Evolutionary conservation across 495 filamentous ascomycete species (phyloP).

Genomic region (Hypoxylon subgilvum): DNA sequence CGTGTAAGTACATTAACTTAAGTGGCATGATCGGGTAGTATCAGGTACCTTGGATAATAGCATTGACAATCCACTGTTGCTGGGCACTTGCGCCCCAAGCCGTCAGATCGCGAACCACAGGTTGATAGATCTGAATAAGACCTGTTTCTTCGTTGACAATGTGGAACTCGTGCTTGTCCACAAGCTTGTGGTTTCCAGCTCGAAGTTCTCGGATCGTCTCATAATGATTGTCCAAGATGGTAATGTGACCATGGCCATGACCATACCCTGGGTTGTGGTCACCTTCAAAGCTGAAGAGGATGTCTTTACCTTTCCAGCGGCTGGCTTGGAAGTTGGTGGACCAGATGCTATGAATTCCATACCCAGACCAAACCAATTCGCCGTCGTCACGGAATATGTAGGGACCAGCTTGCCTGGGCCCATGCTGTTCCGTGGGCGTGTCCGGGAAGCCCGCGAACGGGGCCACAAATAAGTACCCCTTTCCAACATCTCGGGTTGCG

Average conservation of each 20-base stretch:
- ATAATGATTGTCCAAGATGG: constrained; percentile 59
- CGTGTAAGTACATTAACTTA: constrained; percentile 16
- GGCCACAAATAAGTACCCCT: constrained; percentile 62
- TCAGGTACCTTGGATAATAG: constrained; percentile 56
- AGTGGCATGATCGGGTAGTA: too few species aligned
- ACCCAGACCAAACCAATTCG: constrained; percentile 63
- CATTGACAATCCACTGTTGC: constrained; percentile 59
- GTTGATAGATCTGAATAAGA: constrained; percentile 58
- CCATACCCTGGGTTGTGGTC: constrained; percentile 61
- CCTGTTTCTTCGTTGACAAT: constrained; percentile 59
- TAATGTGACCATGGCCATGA: constrained; percentile 59
- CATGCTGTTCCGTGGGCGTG: constrained; percentile 51
- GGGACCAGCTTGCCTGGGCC: constrained; percentile 60
- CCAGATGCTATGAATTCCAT: constrained; percentile 61
- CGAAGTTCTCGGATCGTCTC: constrained; percentile 61
- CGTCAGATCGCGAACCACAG: constrained; percentile 48
- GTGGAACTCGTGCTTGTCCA: constrained; percentile 62
- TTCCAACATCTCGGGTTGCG: constrained; percentile 53
- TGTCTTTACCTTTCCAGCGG: constrained; percentile 58
- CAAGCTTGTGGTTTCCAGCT: constrained; percentile 59
- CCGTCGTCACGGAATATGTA: constrained; percentile 63
- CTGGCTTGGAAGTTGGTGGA: constrained; percentile 51
- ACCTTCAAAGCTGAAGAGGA: constrained; percentile 61
- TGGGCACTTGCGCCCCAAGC: constrained; percentile 46
- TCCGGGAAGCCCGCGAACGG: constrained; percentile 58